Evolutionary conservation across 352 stramenopile species (phyloP).

Genomic region (Peronospora belbahrii): DNA sequence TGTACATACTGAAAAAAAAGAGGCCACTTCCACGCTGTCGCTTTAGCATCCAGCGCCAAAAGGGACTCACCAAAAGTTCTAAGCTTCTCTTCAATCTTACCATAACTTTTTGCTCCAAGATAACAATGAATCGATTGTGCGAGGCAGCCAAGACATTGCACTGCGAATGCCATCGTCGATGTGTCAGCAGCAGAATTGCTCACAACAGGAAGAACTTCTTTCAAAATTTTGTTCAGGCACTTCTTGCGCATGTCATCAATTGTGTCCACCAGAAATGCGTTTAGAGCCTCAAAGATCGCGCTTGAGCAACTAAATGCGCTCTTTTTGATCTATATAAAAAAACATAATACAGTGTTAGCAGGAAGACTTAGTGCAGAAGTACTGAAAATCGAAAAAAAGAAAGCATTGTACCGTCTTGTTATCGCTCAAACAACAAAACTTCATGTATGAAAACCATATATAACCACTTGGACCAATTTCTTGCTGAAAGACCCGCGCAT

Average conservation of each 20-base stretch:
- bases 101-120: constrained; percentile 38
- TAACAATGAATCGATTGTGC: constrained; percentile 38
- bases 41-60: constrained; percentile 42
- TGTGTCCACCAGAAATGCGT: constrained; percentile 28
- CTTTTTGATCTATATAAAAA: constrained; percentile 53
- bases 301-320: constrained; percentile 44
- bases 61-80: constrained; percentile 62
- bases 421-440: constrained; percentile 52
- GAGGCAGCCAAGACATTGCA: constrained; percentile 48
- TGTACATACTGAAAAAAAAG: constrained; percentile 50
- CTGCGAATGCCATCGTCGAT: constrained; percentile 38
- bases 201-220: constrained; percentile 56
- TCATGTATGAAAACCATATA: constrained; percentile 63
- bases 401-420: constrained; percentile 55
- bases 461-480: constrained; percentile 49
- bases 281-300: constrained; percentile 36
- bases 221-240: constrained; percentile 60
- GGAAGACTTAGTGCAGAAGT: neutral
- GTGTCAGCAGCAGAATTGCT: constrained; percentile 35
- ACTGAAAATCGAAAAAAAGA: neutral
- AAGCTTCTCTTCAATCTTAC: constrained; percentile 66
- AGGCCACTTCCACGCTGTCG: constrained; percentile 48
- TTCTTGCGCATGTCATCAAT: constrained; percentile 55
- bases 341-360: neutral
- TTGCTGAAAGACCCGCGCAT: constrained; percentile 32